Conservation (phyloP, 257 asterid genomes). For the Mitragyna speciosa region DNA sequence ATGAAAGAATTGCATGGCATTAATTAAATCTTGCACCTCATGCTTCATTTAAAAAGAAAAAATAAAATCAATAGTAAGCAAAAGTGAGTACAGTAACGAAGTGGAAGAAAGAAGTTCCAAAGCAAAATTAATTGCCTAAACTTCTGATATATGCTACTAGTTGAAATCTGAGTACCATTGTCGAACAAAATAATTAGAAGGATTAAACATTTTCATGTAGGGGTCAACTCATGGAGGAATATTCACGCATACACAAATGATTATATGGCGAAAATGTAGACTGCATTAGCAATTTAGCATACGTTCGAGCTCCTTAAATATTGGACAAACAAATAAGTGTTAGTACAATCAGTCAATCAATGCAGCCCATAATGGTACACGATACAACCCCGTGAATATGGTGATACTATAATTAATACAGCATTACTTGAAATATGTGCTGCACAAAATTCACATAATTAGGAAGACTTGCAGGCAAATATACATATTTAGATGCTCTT, state of each 20-base stretch:
- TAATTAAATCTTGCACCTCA: no score
- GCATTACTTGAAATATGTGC: neutral
- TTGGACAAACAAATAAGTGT: neutral
- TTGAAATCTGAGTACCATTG: no score
- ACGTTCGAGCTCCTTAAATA: neutral
- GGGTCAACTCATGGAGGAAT: neutral
- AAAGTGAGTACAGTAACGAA: no score
- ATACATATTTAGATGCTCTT: neutral
- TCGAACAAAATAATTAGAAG: no score
- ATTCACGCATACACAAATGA: neutral
- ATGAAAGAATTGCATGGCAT: no score
- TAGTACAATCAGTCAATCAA: neutral
- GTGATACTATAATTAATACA: neutral
- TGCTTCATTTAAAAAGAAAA: no score
- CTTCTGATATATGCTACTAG: no score
- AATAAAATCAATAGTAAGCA: no score
- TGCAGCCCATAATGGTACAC: neutral
- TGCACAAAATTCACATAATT: neutral
- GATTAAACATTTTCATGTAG: neutral
- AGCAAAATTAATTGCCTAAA: no score
- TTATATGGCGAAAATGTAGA: neutral
- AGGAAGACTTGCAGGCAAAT: neutral
- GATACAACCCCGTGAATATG: conserved; percentile 4
- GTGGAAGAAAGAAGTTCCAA: no score
- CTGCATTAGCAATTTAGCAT: neutral